Conservation (phyloP, 441 rosid species). For the Rhodomyrtus psidioides region DNA sequence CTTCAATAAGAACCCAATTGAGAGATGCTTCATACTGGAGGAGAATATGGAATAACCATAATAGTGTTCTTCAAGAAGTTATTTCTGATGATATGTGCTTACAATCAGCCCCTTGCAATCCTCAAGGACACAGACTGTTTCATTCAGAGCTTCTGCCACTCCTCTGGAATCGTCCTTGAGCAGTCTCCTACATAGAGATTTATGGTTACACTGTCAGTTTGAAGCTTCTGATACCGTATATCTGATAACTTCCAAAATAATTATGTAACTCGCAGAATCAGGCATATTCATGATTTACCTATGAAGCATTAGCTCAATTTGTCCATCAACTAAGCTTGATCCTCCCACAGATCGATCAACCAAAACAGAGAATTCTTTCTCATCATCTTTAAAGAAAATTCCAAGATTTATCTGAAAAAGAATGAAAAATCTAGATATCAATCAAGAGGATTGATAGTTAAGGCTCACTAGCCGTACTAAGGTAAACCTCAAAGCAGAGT, state of each 20-base stretch:
- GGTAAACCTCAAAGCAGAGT: not conserved
- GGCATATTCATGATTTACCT: slow-evolving; percentile 24
- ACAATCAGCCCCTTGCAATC: slow-evolving; percentile 79
- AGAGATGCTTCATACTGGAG: not conserved
- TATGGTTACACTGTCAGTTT: not conserved
- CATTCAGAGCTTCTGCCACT: slow-evolving; percentile 84
- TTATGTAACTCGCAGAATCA: not conserved
- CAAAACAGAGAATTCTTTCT: slow-evolving; percentile 53
- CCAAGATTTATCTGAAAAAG: slow-evolving; percentile 52
- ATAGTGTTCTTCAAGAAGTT: not conserved
- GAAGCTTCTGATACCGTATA: not conserved
- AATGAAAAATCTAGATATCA: not conserved
- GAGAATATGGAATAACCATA: not conserved
- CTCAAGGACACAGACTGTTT: slow-evolving; percentile 66
- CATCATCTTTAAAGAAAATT: slow-evolving; percentile 46
- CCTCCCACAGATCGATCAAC: slow-evolving; percentile 69
- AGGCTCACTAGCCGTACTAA: not conserved
- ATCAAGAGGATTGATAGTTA: not conserved
- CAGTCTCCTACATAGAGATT: slow-evolving; percentile 57
- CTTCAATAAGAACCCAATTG: not conserved
- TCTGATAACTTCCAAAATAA: not conserved
- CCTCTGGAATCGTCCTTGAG: slow-evolving; percentile 92
- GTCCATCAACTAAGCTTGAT: slow-evolving; percentile 60
- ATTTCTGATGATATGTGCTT: slow-evolving; percentile 16
- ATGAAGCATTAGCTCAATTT: slow-evolving; percentile 69